Evolutionary conservation across 2,329 filamentous ascomycete species (phyloP), one percentile per base, ranked within the genome.

Genomic region (Ilyonectria destructans): DNA sequence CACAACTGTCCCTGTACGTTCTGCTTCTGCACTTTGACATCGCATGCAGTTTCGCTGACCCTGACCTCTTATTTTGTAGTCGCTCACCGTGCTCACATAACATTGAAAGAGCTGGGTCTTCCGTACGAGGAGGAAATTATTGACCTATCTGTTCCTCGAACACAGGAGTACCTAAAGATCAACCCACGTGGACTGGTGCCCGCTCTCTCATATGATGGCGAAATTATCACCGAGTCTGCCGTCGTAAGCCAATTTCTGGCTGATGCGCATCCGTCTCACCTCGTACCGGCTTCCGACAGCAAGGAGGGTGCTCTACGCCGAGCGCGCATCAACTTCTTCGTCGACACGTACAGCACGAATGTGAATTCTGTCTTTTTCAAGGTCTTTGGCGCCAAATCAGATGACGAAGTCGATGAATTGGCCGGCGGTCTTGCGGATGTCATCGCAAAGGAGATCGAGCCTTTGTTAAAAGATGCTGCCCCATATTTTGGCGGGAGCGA

Each of bases 111-210:
- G 19, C 19, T 46, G 8, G 43, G 19, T 4, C 8, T 46, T 21
- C 43, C 43, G 2, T 46, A 46, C 19, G 43, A 46, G 12, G 43
- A 46, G 4, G 43, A 46, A 13, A 46, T 46, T 19, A 46, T 46
- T 10, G 43, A 88, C 82, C 43, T 85, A 80, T 74, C 80, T 76
- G 63, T 71, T 74, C 81, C 82, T 78, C 78, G 78, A 78, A 77
- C 70, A 72, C 60, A 72, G 58, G 48, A 57, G 21, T 31, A 61
- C 61, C 64, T 71, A 23, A 64, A 61, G 51, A 62, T 61, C 33
- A 61, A 40, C 54, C 19, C 33, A 17, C 12, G 21, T 6, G 45
- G 45, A 13, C 33, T 35, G 26, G 23, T 56, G 21, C 21, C 48
- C 29, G 23, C 52, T 2, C 21, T 26, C 26, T 48, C 62, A 26